Base-by-base conservation (phyloP, 176 grass and related monocot species). In the Carex cristatella region DNA sequence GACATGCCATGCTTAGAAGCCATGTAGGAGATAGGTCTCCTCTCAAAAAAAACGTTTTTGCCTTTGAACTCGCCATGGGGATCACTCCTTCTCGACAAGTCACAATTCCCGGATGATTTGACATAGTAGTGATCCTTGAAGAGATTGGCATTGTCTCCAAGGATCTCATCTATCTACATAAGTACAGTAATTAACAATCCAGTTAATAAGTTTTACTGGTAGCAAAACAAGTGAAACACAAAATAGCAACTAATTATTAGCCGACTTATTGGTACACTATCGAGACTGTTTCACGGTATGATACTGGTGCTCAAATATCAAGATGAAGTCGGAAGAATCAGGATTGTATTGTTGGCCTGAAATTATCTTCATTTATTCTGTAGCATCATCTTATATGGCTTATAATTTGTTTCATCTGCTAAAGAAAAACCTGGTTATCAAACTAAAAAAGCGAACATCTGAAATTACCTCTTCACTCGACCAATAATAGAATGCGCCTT, bases 81-180 rank as follows among this genome's bases (percentile, higher is more conserved):
- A 90, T 98, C 92, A 77, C 95, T 98, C 91, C 85, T 94, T 44
- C 54, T 63, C 54, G 92, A 98, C 87, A 98, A 89, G 55, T 98
- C 95, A 86, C 95, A 98, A 37, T 98, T 98, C 27, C 95, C 95
- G 10, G 95, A 94, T 35, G 87, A 85, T 89, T 98, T 98, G 54
- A 98, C 83, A 93, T 98, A 98, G 59, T 98, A 98, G 85, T 98
- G 92, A 33, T 94, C 92, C 89, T 94, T 90, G 83, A 98, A 94
- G 18, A 98, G 86, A 79, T 91, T 85, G 1, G 95, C 86, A 38
- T 91, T 61, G 42, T 93, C 92, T 86, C 89, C 95, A 64, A 98
- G 92, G n/a, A 81, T 83, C 58, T 92, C 92, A 76, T 98, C 92
- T 16, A 98, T 80, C 95, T 98, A 81, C 60, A 19, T 2, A 61